A percentile compares a stretch with the other conserved stretches of the same genome.
Evolutionary conservation across 148 eudicot species (phyloP).

Genomic region (Persicaria maculosa): DNA sequence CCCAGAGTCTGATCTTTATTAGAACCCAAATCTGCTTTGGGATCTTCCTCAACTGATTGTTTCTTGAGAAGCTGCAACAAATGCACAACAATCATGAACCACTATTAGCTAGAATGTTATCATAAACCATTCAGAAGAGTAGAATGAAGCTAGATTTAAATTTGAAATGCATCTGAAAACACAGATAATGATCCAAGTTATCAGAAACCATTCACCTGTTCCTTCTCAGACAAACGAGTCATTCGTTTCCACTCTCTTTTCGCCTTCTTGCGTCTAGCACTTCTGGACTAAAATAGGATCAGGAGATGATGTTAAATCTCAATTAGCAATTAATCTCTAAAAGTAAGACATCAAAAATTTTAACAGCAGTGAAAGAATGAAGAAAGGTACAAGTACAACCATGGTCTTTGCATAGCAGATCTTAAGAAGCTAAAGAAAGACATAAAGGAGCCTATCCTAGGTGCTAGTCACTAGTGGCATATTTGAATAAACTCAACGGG

Average conservation of each 20-base stretch:
- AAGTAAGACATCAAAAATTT: neutral
- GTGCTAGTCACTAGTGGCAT: too few relatives aligned
- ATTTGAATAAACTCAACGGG: neutral
- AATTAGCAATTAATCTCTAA: neutral
- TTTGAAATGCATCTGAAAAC: too few relatives aligned
- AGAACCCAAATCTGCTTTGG: neutral
- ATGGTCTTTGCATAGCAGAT: neutral
- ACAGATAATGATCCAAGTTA: neutral
- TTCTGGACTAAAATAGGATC: neutral
- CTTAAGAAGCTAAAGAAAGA: neutral
- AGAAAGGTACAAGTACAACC: neutral
- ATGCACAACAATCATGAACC: neutral
- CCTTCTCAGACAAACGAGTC: neutral
- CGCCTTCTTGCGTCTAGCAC: neutral
- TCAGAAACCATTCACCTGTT: constrained; percentile 4
- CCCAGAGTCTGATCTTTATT: constrained; percentile 17
- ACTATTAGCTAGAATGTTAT: neutral
- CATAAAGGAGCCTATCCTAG: neutral
- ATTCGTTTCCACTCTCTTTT: neutral
- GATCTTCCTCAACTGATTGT: neutral
- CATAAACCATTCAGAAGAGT: neutral
- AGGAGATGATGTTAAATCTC: neutral
- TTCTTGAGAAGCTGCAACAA: constrained; percentile 3
- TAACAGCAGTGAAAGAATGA: neutral
- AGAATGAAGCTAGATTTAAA: too few relatives aligned